These are phyloP conservation scores for Alternaria postmessia DNA, from an alignment of 2,329 filamentous ascomycete genomes.

Conservation along the genomic window DNA sequence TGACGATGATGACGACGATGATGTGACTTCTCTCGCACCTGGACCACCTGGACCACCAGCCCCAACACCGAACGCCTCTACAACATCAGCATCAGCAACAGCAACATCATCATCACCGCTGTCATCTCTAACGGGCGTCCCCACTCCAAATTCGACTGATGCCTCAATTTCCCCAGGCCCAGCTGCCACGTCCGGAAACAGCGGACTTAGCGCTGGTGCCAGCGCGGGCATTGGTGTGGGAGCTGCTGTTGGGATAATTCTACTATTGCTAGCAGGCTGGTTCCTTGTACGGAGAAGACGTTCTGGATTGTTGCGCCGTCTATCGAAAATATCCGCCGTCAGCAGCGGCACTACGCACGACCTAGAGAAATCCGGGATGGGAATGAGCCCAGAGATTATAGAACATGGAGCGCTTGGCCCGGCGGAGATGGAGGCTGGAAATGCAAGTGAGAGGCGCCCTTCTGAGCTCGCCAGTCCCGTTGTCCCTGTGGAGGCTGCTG, in stretches of 20 bases:
- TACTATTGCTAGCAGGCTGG: slow-evolving; percentile 22
- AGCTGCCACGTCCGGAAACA: neutral
- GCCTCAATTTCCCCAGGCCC: slow-evolving; percentile 1
- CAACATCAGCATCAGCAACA: neutral
- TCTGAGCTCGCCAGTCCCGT: slow-evolving; percentile 24
- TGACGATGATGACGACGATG: slow-evolving; percentile 24
- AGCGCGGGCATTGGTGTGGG: slow-evolving; percentile 29
- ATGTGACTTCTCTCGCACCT: slow-evolving; percentile 10
- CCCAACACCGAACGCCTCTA: neutral
- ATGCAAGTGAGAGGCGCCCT: slow-evolving; percentile 4
- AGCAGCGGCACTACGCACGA: slow-evolving; percentile 18
- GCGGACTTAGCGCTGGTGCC: slow-evolving; percentile 19
- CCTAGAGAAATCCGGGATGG: slow-evolving; percentile 19
- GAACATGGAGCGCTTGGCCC: slow-evolving; percentile 4
- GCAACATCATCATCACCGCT: neutral
- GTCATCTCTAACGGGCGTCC: slow-evolving; percentile 1
- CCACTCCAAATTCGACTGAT: slow-evolving; percentile 8
- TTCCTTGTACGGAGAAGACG: slow-evolving; percentile 21
- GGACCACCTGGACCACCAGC: neutral
- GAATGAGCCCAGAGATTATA: slow-evolving; percentile 9
- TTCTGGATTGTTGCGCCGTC: neutral
- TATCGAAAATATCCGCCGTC: neutral
- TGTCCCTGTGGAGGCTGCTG: slow-evolving; percentile 12
- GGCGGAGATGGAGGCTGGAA: slow-evolving; percentile 10
- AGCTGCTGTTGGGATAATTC: slow-evolving; percentile 20